Evolutionary conservation across 208 protist genomes (phyloP).

Genomic region (Trypanosomatidae sp.): DNA sequence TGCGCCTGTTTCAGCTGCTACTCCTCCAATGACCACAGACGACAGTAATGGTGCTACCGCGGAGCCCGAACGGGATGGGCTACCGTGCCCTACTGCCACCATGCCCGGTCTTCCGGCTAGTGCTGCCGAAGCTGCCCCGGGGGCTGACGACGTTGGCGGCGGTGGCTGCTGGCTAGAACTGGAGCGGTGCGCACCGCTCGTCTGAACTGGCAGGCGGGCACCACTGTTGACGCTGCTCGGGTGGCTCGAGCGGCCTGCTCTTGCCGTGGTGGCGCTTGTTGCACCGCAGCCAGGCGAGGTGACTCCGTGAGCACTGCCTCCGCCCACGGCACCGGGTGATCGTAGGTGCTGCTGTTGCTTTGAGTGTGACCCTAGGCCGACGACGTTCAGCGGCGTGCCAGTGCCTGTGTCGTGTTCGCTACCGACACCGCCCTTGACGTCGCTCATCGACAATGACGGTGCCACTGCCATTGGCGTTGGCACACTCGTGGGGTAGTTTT

Average conservation of each 20-base stretch:
- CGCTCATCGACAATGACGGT: background rate
- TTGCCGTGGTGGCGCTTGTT: background rate
- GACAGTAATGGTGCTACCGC: background rate
- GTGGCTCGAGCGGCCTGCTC: background rate
- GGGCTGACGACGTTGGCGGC: background rate
- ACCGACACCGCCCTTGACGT: background rate
- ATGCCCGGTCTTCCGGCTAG: background rate
- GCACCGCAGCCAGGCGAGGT: background rate
- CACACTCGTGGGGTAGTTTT: background rate
- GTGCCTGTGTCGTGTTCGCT: background rate
- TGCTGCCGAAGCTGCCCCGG: conserved; percentile 1
- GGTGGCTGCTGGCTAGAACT: conserved; percentile 1
- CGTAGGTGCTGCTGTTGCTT: conserved; percentile 3
- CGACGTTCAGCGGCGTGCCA: background rate
- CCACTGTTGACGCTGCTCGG: background rate
- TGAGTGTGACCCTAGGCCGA: background rate
- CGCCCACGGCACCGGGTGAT: background rate
- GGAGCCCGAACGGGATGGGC: background rate
- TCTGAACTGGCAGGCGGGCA: background rate
- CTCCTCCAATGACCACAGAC: background rate
- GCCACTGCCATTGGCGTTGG: background rate
- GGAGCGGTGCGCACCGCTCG: background rate
- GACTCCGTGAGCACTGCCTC: background rate
- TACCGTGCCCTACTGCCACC: background rate
- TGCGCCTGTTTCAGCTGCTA: background rate